Conservation (phyloP, 2,329 filamentous ascomycete genomes). For the Arthrobotrys sphaeroides region DNA sequence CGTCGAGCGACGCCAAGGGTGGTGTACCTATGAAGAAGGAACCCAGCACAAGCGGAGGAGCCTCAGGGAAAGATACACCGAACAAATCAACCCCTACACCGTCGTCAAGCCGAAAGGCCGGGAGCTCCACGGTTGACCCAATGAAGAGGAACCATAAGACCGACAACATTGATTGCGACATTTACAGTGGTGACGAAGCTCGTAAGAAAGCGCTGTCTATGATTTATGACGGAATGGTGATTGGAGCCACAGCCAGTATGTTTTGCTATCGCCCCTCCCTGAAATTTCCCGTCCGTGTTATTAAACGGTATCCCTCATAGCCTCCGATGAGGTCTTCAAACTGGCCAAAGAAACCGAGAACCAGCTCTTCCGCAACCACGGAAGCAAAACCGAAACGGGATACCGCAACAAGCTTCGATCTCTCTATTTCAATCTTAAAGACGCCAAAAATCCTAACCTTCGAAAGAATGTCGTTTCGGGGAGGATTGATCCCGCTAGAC, state of each 20-base stretch:
- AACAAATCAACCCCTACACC: constrained; percentile 40
- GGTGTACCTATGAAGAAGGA: constrained; percentile 57
- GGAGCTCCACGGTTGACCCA: constrained; percentile 68
- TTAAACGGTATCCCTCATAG: constrained; percentile 53
- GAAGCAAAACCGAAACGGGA: constrained; percentile 73
- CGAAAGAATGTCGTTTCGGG: constrained; percentile 78
- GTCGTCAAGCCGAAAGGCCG: background rate
- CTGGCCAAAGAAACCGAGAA: constrained; percentile 77
- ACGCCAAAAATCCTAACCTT: constrained; percentile 82
- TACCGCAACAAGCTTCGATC: constrained; percentile 92
- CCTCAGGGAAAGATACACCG: constrained; percentile 56
- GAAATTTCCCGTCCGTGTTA: background rate
- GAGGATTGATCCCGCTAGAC: constrained; percentile 74
- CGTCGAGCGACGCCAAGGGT: constrained; percentile 66
- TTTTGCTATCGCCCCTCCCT: background rate
- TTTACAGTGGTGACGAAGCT: constrained; percentile 71
- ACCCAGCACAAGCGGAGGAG: constrained; percentile 40
- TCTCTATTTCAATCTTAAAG: constrained; percentile 93
- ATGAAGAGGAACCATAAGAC: constrained; percentile 82
- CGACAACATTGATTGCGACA: constrained; percentile 80
- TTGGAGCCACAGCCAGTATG: constrained; percentile 67
- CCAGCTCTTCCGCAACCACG: constrained; percentile 75
- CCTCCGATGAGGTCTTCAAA: constrained; percentile 73
- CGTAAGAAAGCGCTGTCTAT: constrained; percentile 89
- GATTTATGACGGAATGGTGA: constrained; percentile 90